Percentiles rank a stretch among this genome's conserved stretches.
phyloP scores from a whole-genome alignment of 805 yeast species.

The Candida maesae region DNA sequence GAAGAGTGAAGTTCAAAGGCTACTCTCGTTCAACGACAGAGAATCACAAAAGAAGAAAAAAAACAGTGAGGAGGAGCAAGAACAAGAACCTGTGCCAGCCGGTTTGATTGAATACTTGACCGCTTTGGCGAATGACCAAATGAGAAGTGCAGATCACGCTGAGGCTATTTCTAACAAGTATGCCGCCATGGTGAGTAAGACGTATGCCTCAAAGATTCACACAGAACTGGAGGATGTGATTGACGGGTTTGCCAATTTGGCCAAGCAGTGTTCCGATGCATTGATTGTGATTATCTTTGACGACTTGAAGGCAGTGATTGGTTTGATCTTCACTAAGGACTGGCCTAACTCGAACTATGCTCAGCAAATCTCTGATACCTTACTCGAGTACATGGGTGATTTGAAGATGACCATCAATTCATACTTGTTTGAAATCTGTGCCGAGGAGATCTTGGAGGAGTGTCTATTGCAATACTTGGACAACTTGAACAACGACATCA shows the following conservation, averaged over 20 bases:
- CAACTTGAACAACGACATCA: conserved; percentile 40
- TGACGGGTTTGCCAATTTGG: conserved; percentile 76
- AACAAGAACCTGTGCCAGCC: conserved; percentile 49
- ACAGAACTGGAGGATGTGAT: conserved; percentile 57
- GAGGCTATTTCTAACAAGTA: conserved; percentile 68
- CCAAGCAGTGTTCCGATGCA: conserved; percentile 57
- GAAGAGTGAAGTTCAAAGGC: conserved; percentile 45
- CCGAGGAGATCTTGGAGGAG: conserved; percentile 52
- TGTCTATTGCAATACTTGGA: conserved; percentile 46
- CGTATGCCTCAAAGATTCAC: conserved; percentile 57
- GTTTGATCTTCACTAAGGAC: conserved; percentile 55
- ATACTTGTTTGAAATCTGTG: conserved; percentile 49
- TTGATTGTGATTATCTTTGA: conserved; percentile 61
- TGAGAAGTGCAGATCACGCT: conserved; percentile 62
- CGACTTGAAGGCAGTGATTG: conserved; percentile 62
- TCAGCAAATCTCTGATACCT: conserved; percentile 62
- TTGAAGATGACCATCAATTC: conserved; percentile 49
- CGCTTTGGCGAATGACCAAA: conserved; percentile 83
- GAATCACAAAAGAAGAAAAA: conserved; percentile 19
- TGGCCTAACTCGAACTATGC: conserved; percentile 62
- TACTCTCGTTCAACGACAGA: conserved; percentile 27
- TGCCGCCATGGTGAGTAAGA: conserved; percentile 61
- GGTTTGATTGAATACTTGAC: conserved; percentile 79
- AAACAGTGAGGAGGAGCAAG: conserved; percentile 33
- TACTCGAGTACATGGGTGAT: conserved; percentile 71